A percentile compares a stretch with the other conserved stretches of the same genome.
Conservation (phyloP, 306 rosid species). For the Delonix regia region DNA sequence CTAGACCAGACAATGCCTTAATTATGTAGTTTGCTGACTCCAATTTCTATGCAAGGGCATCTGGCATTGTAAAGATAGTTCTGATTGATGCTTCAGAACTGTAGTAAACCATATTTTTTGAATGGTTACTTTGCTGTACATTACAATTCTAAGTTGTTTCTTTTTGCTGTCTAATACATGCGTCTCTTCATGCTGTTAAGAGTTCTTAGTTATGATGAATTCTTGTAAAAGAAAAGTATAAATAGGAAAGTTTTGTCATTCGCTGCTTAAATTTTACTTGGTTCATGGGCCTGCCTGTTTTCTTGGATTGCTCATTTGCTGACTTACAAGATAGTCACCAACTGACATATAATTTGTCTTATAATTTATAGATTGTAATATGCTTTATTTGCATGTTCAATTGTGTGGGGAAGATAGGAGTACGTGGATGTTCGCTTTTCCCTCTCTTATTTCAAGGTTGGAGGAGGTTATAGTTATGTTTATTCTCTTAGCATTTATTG, state of each 20-base stretch:
- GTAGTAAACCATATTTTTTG: slow-evolving; percentile 31
- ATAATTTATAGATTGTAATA: neutral
- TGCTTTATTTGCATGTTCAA: slow-evolving; percentile 19
- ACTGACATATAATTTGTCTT: neutral
- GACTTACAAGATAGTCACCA: neutral
- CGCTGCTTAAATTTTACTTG: neutral
- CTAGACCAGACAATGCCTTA: slow-evolving; percentile 41
- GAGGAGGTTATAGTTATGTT: slow-evolving; percentile 25
- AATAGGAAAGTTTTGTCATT: slow-evolving; percentile 24
- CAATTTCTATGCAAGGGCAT: slow-evolving; percentile 41
- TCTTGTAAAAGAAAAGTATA: slow-evolving; percentile 16
- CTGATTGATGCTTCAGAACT: slow-evolving; percentile 35
- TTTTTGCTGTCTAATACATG: slow-evolving; percentile 22
- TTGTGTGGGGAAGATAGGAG: slow-evolving; percentile 5
- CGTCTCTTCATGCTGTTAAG: slow-evolving; percentile 23
- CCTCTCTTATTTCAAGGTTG: neutral
- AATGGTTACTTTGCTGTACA: slow-evolving; percentile 31
- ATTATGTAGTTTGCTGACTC: slow-evolving; percentile 40
- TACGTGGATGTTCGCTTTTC: slow-evolving; percentile 19
- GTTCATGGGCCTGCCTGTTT: neutral
- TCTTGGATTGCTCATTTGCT: slow-evolving; percentile 14
- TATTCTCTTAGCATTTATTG: neutral
- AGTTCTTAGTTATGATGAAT: neutral
- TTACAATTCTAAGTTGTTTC: slow-evolving; percentile 23
- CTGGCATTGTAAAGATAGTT: slow-evolving; percentile 47